Evolutionary conservation across 495 filamentous ascomycete genomes (phyloP), one percentile per base, ranked within the genome.

Genomic region (Penicillium bialowiezense): DNA sequence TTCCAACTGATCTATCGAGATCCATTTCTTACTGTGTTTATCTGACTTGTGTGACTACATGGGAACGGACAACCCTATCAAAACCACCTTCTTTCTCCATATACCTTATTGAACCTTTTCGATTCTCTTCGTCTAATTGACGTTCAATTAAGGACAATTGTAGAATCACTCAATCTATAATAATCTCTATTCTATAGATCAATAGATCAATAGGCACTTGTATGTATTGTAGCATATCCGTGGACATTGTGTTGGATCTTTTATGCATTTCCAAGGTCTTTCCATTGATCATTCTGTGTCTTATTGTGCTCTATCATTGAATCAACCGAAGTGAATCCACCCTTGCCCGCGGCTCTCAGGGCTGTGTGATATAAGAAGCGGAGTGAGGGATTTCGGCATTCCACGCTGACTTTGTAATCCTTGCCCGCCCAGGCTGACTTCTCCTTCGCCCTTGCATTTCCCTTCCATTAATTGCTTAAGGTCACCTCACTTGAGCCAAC

Each of bases 321-420:
- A n/a, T n/a, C n/a, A n/a, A n/a, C n/a, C n/a, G n/a, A n/a, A n/a
- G n/a, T n/a, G n/a, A n/a, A n/a, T n/a, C n/a, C n/a, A n/a, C n/a
- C n/a, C n/a, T n/a, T n/a, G n/a, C n/a, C n/a, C n/a, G n/a, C n/a
- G n/a, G n/a, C n/a, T n/a, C n/a, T n/a, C n/a, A n/a, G n/a, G n/a
- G n/a, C n/a, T n/a, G n/a, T n/a, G n/a, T n/a, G n/a, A n/a, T n/a
- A n/a, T n/a, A n/a, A 42, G 53, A 49, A 41, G 36, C 37, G 41
- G 48, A 54, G 34, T 37, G 31, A 51, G 45, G 34, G 35, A 55
- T 37, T 48, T 52, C 33, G 47, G 33, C 59, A 63, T 63, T 63
- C 59, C 59, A 17, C 41, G 38, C 36, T 44, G 8, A 19, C 20
- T 38, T 43, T 34, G 41, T 24, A 54, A 42, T 19, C 24, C 23